These are phyloP conservation scores for Xylaria palmicola DNA, from an alignment of 495 filamentous ascomycete genomes.

Conservation along the genomic window DNA sequence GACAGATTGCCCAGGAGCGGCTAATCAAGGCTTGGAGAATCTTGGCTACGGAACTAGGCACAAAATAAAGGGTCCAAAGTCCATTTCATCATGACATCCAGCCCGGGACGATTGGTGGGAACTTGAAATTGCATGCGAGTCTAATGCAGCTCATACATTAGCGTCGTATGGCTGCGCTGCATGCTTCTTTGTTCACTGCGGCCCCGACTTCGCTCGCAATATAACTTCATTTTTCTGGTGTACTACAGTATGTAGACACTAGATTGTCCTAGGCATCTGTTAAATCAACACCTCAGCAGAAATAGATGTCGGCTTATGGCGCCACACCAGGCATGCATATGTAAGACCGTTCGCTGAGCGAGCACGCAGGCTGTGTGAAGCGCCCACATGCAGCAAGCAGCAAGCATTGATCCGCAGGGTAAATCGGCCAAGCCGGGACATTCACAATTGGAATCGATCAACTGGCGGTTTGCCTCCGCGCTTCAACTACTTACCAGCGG, in stretches of 20 bases:
- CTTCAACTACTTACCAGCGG: too few species aligned
- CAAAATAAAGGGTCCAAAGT: conserved; percentile 6
- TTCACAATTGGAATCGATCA: background rate
- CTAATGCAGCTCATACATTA: conserved; percentile 13
- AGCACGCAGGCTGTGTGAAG: background rate
- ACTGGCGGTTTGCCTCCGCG: background rate
- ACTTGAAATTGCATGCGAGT: conserved; percentile 5
- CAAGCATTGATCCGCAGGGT: conserved; percentile 15
- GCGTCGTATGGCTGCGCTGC: background rate
- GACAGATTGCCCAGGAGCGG: conserved; percentile 22
- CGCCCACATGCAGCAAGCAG: conserved; percentile 17
- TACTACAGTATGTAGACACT: background rate
- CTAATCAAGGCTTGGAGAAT: conserved; percentile 32
- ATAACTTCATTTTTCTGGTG: background rate
- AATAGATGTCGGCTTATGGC: background rate
- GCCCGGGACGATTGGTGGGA: conserved; percentile 6
- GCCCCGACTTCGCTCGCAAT: conserved; percentile 1
- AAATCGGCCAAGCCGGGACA: conserved; percentile 13
- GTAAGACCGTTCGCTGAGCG: conserved; percentile 1
- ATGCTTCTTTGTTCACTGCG: background rate
- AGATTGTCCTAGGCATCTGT: background rate
- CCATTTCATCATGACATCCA: conserved; percentile 9
- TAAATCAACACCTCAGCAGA: background rate
- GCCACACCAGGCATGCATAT: too few species aligned
- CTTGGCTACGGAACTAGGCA: conserved; percentile 18